These are phyloP conservation scores for Coemansia sp. DNA, from an alignment of 192 early-diverging fungal genomes.

Conservation along the genomic window DNA sequence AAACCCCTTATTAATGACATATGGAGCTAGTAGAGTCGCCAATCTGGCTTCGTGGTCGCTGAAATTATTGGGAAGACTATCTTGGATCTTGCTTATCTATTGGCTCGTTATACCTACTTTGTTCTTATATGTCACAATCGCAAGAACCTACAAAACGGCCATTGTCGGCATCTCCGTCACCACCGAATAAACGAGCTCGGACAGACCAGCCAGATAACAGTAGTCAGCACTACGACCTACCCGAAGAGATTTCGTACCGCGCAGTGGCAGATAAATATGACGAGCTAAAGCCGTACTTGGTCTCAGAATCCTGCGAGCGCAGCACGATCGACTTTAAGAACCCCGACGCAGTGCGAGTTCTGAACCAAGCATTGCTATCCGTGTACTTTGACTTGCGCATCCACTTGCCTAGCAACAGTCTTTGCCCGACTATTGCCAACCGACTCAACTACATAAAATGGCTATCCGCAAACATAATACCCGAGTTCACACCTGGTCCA, in stretches of 20 bases:
- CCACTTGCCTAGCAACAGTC: constrained; percentile 20
- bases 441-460: constrained; percentile 40
- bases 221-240: constrained; percentile 14
- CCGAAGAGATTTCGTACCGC: constrained; percentile 17
- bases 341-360: constrained; percentile 18
- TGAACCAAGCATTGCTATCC: constrained; percentile 36
- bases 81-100: not conserved
- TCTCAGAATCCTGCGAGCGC: not conserved
- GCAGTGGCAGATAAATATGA: constrained; percentile 16
- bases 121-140: not conserved
- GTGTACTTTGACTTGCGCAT: constrained; percentile 43
- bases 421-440: constrained; percentile 40
- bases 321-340: constrained; percentile 33
- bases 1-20: not conserved
- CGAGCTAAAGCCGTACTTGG: constrained; percentile 18
- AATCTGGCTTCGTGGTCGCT: not conserved
- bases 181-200: constrained; percentile 4
- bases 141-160: not conserved
- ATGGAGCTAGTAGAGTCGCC: not conserved
- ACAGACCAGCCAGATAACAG: not conserved
- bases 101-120: not conserved
- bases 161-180: not conserved
- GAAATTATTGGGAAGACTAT: not conserved
- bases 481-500: constrained; percentile 8
- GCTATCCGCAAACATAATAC: constrained; percentile 14